Evolutionary conservation across 805 yeast species (phyloP), one percentile per base, ranked within the genome.

Genomic region (Kuraishia borneana): DNA sequence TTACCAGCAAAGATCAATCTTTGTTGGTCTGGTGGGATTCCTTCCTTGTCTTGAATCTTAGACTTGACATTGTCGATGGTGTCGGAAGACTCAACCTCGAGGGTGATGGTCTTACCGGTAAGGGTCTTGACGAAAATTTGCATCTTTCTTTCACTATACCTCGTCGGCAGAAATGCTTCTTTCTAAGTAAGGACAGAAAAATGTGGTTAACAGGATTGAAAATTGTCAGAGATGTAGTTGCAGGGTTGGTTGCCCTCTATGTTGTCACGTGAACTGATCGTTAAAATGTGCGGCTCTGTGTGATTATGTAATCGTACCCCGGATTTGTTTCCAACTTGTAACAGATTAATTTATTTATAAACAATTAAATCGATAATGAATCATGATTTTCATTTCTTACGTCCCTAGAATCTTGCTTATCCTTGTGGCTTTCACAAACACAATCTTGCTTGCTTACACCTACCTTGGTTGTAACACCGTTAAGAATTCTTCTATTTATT

Each of bases 1-100:
- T 89, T 89, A 76, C 98, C 98, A 62, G 97, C 97, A 63, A 92
- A 89, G 78, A 89, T 89, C 61, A 92, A 82, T 76, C 98, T 85
- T 75, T 89, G 97, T 70, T 89, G 97, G 71, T 89, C 96, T 60
- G 97, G 96, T 67, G 97, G 97, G 54, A 89, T 89, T 64, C 96
- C 96, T 70, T 89, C 97, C 79, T 88, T 88, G 80, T 89, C 95
- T 73, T 85, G 95, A 68, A 87, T 88, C 81, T 88, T 88, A 64
- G 95, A 77, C 77, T 88, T 87, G 78, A 87, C 96, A 62, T 87
- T 87, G 83, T 88, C 96, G 70, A 87, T 87, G 63, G 96, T 85
- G 81, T 87, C 96, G 58, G 95, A 83, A 56, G 96, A 85, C 78
- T 87, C 96, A 64, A 87, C 96, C 78, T 87, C 96, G 60, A 87